Evolutionary conservation across 2,329 filamentous ascomycete genomes (phyloP).

Genomic region (Botrytis tulipae): DNA sequence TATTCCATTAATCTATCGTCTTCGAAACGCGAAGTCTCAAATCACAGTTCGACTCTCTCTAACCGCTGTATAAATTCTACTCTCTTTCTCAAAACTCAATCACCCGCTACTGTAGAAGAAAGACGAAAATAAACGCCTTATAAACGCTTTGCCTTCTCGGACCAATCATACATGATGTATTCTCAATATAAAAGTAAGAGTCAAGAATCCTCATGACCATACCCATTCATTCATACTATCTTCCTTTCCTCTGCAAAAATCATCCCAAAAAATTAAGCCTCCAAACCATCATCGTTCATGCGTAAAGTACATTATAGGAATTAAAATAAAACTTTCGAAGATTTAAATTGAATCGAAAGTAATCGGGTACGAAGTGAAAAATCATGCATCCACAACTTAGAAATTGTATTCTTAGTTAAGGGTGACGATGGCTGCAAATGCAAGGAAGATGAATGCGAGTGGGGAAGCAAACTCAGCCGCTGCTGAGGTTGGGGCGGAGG

Average conservation of each 20-base stretch:
- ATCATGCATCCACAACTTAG: not conserved
- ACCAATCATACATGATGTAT: not conserved
- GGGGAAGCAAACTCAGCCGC: constrained; percentile 33
- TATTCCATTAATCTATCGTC: not conserved
- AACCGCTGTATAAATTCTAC: not conserved
- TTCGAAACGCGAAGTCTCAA: not conserved
- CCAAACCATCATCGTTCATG: constrained; percentile 20
- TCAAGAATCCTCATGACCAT: not conserved
- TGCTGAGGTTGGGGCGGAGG: constrained; percentile 24
- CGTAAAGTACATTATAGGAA: constrained; percentile 17
- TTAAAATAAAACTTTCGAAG: constrained; percentile 15
- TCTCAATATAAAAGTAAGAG: not conserved
- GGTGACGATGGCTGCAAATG: constrained; percentile 34
- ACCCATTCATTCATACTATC: not conserved
- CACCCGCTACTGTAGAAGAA: not conserved
- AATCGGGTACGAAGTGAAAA: constrained; percentile 9
- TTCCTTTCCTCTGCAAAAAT: not conserved
- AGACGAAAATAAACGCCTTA: not conserved
- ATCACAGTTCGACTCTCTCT: not conserved
- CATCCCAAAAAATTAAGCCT: constrained; percentile 7
- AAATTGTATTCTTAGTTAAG: constrained; percentile 31
- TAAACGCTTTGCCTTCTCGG: not conserved
- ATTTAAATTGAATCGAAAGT: constrained; percentile 7
- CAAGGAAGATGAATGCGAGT: constrained; percentile 36
- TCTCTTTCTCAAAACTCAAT: not conserved